Evolutionary conservation across 2,329 filamentous ascomycete genomes (phyloP).

Genomic region (Fusarium pseudoanthophilum): DNA sequence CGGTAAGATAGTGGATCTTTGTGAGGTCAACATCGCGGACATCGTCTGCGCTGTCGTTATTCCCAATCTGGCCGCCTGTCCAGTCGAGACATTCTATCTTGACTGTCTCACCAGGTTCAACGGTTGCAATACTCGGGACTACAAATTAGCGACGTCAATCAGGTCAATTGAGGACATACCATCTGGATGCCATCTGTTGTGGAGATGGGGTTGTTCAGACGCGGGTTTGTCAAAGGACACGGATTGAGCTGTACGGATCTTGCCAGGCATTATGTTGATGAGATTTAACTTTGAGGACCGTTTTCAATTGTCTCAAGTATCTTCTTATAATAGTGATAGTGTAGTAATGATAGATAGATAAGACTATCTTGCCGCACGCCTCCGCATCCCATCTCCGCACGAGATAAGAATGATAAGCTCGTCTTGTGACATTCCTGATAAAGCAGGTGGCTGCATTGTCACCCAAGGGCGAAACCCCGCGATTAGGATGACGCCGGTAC

Average conservation of each 20-base stretch:
- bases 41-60: constrained; percentile 92
- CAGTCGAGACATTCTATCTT: constrained; percentile 95
- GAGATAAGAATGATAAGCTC: constrained; percentile 31
- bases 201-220: constrained; percentile 41
- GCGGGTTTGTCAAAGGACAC: constrained; percentile 44
- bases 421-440: constrained; percentile 28
- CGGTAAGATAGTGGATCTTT: constrained; percentile 86
- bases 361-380: constrained; percentile 15
- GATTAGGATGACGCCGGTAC: not conserved
- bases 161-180: constrained; percentile 61
- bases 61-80: constrained; percentile 85
- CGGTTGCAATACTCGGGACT: constrained; percentile 80
- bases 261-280: constrained; percentile 34
- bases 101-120: constrained; percentile 86
- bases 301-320: not conserved
- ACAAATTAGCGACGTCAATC: not conserved
- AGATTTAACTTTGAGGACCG: not conserved
- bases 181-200: constrained; percentile 92
- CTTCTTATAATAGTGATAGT: not conserved
- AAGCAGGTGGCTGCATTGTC: constrained; percentile 28
- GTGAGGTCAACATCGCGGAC: constrained; percentile 86
- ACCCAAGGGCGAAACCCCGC: constrained; percentile 30
- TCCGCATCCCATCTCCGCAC: constrained; percentile 23
- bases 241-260: constrained; percentile 39
- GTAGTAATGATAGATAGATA: constrained; percentile 8